These are phyloP conservation scores for Clonostachys rhizophaga DNA, from an alignment of 2,329 filamentous ascomycete genomes.

Conservation along the genomic window DNA sequence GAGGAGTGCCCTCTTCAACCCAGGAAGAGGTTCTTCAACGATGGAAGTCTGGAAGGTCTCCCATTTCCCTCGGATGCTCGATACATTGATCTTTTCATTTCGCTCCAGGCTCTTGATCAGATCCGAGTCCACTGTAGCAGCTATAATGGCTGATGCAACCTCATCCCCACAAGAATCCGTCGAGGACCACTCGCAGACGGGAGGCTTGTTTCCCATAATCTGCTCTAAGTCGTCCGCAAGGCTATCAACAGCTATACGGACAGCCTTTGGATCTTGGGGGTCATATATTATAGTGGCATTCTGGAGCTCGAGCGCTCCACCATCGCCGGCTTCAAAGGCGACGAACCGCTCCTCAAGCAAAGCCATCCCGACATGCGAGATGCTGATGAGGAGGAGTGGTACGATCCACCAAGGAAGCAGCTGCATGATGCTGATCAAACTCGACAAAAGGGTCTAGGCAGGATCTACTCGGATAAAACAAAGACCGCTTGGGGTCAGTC, in stretches of 20 bases:
- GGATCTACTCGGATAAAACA: too few species aligned
- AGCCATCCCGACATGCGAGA: too few species aligned
- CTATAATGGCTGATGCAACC: constrained; percentile 44
- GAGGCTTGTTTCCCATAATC: neutral
- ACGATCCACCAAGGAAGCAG: too few species aligned
- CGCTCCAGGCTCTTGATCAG: constrained; percentile 54
- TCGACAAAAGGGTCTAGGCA: too few species aligned
- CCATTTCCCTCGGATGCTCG: constrained; percentile 58
- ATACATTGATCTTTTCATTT: constrained; percentile 53
- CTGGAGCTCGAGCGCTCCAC: neutral
- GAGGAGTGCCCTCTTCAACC: constrained; percentile 54
- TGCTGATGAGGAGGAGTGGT: too few species aligned
- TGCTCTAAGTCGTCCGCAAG: neutral
- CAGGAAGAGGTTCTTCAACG: constrained; percentile 51
- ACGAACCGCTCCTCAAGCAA: neutral
- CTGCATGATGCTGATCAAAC: too few species aligned
- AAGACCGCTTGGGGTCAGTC: too few species aligned
- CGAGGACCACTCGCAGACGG: too few species aligned
- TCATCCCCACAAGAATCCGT: too few species aligned
- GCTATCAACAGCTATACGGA: neutral
- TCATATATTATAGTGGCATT: neutral
- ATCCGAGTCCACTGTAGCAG: constrained; percentile 61
- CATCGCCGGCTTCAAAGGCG: neutral
- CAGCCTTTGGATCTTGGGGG: neutral
- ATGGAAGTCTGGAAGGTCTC: constrained; percentile 62